These are phyloP conservation scores for Didymella pomorum DNA, from an alignment of 2,329 filamentous ascomycete species.

Conservation along the genomic window DNA sequence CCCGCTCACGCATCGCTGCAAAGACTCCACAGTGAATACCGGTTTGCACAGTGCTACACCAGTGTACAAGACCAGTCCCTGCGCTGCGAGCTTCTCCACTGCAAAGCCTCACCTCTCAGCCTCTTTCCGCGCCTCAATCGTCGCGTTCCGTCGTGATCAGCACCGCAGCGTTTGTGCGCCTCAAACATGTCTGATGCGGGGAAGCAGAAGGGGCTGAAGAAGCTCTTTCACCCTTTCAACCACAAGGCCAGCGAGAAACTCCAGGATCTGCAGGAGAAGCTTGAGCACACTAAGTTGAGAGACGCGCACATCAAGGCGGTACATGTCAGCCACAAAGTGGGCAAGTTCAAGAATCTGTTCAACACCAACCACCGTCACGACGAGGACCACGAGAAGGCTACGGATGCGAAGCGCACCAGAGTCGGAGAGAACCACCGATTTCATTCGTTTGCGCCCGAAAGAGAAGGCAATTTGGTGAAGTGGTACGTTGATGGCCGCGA, in stretches of 20 bases:
- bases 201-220: slow-evolving; percentile 45
- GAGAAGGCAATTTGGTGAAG: slow-evolving; percentile 85
- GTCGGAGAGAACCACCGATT: slow-evolving; percentile 81
- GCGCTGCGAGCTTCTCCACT: slow-evolving; percentile 23
- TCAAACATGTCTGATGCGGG: slow-evolving; percentile 33
- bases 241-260: slow-evolving; percentile 37
- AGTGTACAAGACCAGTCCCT: slow-evolving; percentile 32
- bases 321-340: slow-evolving; percentile 69
- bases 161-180: slow-evolving; percentile 19
- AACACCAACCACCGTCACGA: slow-evolving; percentile 93
- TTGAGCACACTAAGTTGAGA: slow-evolving; percentile 57
- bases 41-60: slow-evolving; percentile 29
- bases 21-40: slow-evolving; percentile 31
- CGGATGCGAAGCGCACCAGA: slow-evolving; percentile 78
- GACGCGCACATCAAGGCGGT: slow-evolving; percentile 62
- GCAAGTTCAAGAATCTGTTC: slow-evolving; percentile 72
- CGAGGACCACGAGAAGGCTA: slow-evolving; percentile 85
- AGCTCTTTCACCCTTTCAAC: slow-evolving; percentile 51
- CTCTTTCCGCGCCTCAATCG: slow-evolving; percentile 26
- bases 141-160: slow-evolving; percentile 21
- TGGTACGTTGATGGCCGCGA: slow-evolving; percentile 97
- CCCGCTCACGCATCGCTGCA: slow-evolving; percentile 15
- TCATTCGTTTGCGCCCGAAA: slow-evolving; percentile 88
- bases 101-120: slow-evolving; percentile 33
- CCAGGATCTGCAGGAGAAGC: slow-evolving; percentile 53